Percentiles rank a stretch among this genome's conserved stretches.
Evolutionary conservation across 495 filamentous ascomycete genomes (phyloP).

Genomic region (Trichoderma asperelloides): DNA sequence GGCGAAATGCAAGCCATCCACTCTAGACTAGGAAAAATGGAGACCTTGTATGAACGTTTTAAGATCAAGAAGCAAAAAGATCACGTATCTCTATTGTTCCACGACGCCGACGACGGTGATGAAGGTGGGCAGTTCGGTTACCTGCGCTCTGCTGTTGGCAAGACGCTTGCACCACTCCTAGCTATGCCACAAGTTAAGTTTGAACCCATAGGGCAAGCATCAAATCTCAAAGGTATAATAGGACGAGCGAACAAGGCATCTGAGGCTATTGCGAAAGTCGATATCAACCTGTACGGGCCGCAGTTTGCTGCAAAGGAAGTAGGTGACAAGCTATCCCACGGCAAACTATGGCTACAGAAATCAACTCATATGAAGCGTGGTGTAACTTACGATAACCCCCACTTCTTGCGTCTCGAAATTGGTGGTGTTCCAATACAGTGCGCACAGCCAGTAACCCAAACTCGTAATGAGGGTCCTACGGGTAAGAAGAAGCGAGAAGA

Average conservation of each 20-base stretch:
- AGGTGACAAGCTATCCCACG: conserved; percentile 20
- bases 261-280: conserved; percentile 20
- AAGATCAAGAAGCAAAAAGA: conserved; percentile 10
- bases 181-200: conserved; percentile 10
- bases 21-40: conserved; percentile 10
- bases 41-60: conserved; percentile 16
- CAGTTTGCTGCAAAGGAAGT: conserved; percentile 13
- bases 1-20: conserved; percentile 15
- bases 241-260: conserved; percentile 15
- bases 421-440: background rate
- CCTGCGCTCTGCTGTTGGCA: conserved; percentile 14
- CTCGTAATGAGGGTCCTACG: background rate
- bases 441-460: background rate
- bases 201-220: conserved; percentile 15
- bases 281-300: conserved; percentile 30
- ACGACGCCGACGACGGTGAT: conserved; percentile 10
- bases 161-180: conserved; percentile 14
- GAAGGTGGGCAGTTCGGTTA: conserved; percentile 13
- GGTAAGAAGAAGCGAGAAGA: conserved; percentile 13
- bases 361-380: conserved; percentile 16
- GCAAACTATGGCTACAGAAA: conserved; percentile 27
- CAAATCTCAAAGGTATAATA: conserved; percentile 16
- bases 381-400: conserved; percentile 26
- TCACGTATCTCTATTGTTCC: conserved; percentile 16
- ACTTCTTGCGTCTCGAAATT: conserved; percentile 13